These are phyloP conservation scores for Chrysoporthe deuterocubensis DNA, from an alignment of 2,329 filamentous ascomycete genomes.

Conservation along the genomic window DNA sequence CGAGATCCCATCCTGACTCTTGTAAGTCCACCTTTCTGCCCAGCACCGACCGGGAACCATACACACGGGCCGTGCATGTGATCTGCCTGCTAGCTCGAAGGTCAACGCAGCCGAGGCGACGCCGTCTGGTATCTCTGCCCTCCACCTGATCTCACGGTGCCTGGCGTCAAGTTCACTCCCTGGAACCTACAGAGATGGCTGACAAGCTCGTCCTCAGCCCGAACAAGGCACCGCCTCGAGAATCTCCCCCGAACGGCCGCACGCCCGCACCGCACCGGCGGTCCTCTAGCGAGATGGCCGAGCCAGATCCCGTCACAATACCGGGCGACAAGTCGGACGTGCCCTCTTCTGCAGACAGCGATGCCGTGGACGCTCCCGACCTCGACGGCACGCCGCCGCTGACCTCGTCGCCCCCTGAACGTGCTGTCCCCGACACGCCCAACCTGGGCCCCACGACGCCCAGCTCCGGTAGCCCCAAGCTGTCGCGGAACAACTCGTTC, in stretches of 20 bases:
- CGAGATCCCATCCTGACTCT: neutral
- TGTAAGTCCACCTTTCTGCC: neutral
- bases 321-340: conserved; percentile 43
- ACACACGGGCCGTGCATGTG: conserved; percentile 3
- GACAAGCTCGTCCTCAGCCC: conserved; percentile 47
- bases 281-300: conserved; percentile 50
- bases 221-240: conserved; percentile 44
- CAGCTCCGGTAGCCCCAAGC: conserved; percentile 50
- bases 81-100: neutral
- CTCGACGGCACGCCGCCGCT: conserved; percentile 46
- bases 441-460: conserved; percentile 51
- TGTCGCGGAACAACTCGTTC: conserved; percentile 80
- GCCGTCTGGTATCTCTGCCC: neutral
- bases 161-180: neutral
- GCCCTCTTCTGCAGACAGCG: conserved; percentile 46
- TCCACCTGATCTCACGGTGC: neutral
- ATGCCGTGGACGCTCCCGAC: conserved; percentile 42
- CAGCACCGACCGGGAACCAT: neutral
- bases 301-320: conserved; percentile 43
- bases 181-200: conserved; percentile 40
- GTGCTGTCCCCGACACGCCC: conserved; percentile 52
- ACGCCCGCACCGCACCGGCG: conserved; percentile 39
- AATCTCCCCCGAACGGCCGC: conserved; percentile 45
- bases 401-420: conserved; percentile 48
- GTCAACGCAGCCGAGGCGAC: neutral